phyloP scores from a whole-genome alignment of 2,329 filamentous ascomycete genomes.

The Xylariaceae sp. region DNA sequence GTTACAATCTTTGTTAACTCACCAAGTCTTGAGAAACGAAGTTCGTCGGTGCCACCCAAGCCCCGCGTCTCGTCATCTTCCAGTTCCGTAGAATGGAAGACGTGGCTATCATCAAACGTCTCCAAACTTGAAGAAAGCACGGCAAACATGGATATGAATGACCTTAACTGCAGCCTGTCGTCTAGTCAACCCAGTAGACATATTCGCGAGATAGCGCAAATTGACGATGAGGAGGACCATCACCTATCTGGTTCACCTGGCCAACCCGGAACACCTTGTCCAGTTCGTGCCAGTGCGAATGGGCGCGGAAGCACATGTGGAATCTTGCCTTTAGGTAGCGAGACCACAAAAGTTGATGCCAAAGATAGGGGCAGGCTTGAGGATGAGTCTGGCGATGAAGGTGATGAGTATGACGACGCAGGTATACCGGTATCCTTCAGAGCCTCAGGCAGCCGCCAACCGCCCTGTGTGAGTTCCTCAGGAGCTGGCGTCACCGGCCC shows the following conservation, averaged over 20 bases:
- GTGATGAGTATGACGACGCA: neutral
- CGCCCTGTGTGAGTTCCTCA: neutral
- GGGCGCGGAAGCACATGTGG: neutral
- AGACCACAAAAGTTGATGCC: neutral
- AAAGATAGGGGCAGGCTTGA: neutral
- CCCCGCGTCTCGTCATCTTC: slow-evolving; percentile 32
- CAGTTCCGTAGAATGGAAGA: slow-evolving; percentile 47
- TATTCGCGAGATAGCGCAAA: slow-evolving; percentile 47
- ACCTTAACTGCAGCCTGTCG: slow-evolving; percentile 18
- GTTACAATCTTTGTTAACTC: slow-evolving; percentile 34
- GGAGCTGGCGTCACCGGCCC: neutral
- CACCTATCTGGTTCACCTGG: neutral
- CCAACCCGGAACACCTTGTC: neutral
- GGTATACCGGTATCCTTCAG: slow-evolving; percentile 13
- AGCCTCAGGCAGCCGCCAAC: slow-evolving; percentile 2
- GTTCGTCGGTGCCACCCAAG: slow-evolving; percentile 20
- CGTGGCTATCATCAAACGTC: slow-evolving; percentile 48
- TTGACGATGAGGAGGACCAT: slow-evolving; percentile 36
- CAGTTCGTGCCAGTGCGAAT: neutral
- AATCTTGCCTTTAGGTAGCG: neutral
- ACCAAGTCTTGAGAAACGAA: slow-evolving; percentile 27
- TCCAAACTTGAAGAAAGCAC: slow-evolving; percentile 40
- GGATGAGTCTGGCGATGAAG: neutral
- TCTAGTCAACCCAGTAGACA: slow-evolving; percentile 34
- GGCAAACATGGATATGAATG: slow-evolving; percentile 2